Base-by-base conservation (phyloP, 1,284 basidiomycete species). In the Ustilago bromivora region DNA sequence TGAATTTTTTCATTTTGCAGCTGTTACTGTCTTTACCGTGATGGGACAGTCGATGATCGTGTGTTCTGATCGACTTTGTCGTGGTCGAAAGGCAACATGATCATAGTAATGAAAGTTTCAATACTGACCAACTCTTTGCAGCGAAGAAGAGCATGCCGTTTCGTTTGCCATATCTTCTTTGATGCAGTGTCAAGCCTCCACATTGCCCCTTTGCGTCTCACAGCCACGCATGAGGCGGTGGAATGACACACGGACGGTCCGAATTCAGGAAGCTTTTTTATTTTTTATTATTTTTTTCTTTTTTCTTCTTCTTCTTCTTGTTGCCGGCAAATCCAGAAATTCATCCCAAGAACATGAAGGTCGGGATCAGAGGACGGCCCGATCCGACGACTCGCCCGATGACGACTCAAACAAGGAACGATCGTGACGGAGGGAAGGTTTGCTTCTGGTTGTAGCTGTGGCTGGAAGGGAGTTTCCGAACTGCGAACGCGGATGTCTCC, bases 1-100 rank as follows among this genome's bases (percentile, higher is more conserved):
- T 51, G 49, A 77, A 73, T 49, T 68, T 71, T 51, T 71, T 76
- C 74, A 76, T 75, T 52, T 55, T 66, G 49, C 17, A 2, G 40
- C n/a, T 23, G 34, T 32, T 38, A 13, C 11, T 36, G 34, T n/a
- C 5, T 19, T 43, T 34, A 51, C 6, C 31, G 43, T 31, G 19
- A 31, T 15, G 28, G n/a, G 49, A 28, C 11, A 31, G 28, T 28
- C 49, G 31, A 28, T 8, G 4, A 31, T 17, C 23, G 15, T 31
- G 10, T 15, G 49, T 28, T 15, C 31, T 9, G 12, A 32, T 6
- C 12, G 23, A 15, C 3, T 32, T 12, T 51, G 11, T 31, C 31
- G 15, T 17, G 19, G 46, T 49, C n/a, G 46, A 19, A 17, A 49
- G 19, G 9, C 46, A 31, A 7, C 8, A 4, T 28, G 28, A 9